A percentile compares a stretch with the other conserved stretches of the same genome.
Evolutionary conservation across 1,284 basidiomycete species (phyloP).

Genomic region (Apiotrichum gamsii): DNA sequence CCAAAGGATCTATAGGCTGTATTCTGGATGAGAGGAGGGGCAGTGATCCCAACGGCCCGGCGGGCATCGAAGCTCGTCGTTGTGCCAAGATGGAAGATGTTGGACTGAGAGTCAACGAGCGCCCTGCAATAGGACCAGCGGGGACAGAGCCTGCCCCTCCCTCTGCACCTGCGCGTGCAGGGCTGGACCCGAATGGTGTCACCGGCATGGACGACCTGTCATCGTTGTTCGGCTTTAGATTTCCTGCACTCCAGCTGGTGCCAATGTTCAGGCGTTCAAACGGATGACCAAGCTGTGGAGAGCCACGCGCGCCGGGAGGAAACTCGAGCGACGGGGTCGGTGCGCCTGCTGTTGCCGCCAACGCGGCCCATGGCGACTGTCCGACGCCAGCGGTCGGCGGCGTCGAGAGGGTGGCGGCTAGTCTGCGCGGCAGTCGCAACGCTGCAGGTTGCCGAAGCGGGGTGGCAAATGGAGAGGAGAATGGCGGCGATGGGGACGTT

Average conservation of each 20-base stretch:
- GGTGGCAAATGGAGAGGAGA: conserved; percentile 4
- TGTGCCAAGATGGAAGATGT: conserved; percentile 3
- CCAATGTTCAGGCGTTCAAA: conserved; percentile 46
- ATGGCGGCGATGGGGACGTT: conserved; percentile 2
- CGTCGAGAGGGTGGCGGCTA: neutral
- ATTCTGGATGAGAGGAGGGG: conserved; percentile 6
- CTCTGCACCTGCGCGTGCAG: no score
- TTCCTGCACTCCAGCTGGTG: conserved; percentile 34
- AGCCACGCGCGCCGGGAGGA: conserved; percentile 25
- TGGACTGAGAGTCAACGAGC: neutral
- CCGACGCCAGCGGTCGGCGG: neutral
- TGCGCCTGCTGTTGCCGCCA: conserved; percentile 44
- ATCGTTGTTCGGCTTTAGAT: no score
- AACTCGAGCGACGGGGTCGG: conserved; percentile 43
- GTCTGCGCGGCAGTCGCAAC: no score
- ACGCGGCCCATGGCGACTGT: conserved; percentile 41
- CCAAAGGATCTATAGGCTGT: conserved; percentile 20
- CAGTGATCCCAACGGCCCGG: neutral
- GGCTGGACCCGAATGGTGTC: no score
- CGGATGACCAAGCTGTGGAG: conserved; percentile 44
- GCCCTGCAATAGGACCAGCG: no score
- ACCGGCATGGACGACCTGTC: no score
- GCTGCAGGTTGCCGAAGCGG: neutral
- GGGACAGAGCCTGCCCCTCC: no score
- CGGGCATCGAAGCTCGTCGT: conserved; percentile 3